A percentile compares a stretch with the other conserved stretches of the same genome.
Conservation (phyloP, 2,329 filamentous ascomycete genomes). For the Didymella keratinophila region DNA sequence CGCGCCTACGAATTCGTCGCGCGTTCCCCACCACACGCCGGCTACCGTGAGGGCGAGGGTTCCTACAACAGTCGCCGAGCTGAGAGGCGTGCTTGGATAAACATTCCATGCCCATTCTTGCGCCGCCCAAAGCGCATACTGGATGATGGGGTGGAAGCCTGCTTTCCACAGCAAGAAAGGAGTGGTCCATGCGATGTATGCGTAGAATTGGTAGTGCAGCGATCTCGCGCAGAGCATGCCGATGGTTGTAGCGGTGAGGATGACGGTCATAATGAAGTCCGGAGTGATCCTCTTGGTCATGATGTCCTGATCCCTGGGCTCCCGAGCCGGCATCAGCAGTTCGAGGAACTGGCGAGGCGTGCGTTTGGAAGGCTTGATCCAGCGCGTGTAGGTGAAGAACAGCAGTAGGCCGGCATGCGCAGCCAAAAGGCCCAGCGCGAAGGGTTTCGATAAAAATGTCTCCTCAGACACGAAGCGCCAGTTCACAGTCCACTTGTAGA, state of each 20-base stretch:
- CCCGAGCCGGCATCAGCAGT: conserved; percentile 55
- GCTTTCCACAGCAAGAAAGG: conserved; percentile 87
- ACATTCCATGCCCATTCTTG: conserved; percentile 97
- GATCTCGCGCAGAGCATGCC: conserved; percentile 87
- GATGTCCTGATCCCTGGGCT: conserved; percentile 59
- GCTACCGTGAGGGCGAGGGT: conserved; percentile 72
- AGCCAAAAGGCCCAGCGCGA: conserved; percentile 72
- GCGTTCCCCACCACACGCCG: conserved; percentile 67
- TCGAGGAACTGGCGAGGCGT: conserved; percentile 63
- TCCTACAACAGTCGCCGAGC: conserved; percentile 73
- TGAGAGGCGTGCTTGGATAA: conserved; percentile 78
- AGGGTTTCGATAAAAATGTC: conserved; percentile 74
- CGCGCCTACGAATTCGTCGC: conserved; percentile 52
- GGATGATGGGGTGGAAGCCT: conserved; percentile 70
- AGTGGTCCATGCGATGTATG: conserved; percentile 87
- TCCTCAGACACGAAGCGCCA: conserved; percentile 95
- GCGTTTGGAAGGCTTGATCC: conserved; percentile 73
- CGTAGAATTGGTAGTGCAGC: conserved; percentile 95
- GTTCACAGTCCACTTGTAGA: conserved; percentile 99
- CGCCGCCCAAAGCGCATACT: conserved; percentile 74
- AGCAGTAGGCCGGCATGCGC: conserved; percentile 71
- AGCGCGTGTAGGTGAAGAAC: conserved; percentile 71
- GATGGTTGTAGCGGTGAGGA: conserved; percentile 78
- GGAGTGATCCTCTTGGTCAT: conserved; percentile 69
- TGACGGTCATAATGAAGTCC: conserved; percentile 76